A percentile compares a stretch with the other conserved stretches of the same genome.
Evolutionary conservation across 306 rosid species (phyloP).

Genomic region (Cucurbita moschata): DNA sequence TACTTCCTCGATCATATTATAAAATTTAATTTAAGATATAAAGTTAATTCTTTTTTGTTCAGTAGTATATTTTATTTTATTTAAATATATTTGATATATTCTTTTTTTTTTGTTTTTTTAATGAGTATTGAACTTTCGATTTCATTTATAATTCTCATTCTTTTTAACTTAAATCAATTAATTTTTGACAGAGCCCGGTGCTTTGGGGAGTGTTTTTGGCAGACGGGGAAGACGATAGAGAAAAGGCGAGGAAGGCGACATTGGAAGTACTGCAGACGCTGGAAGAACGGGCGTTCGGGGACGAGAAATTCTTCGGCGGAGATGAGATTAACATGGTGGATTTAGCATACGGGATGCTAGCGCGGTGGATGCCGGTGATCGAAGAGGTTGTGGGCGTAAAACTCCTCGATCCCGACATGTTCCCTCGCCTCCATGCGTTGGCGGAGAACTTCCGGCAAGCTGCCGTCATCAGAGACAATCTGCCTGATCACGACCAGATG

Average conservation of each 20-base stretch:
- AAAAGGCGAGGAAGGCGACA: background rate
- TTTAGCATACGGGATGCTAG: conserved; percentile 14
- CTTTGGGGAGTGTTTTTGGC: background rate
- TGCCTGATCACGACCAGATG: conserved; percentile 13
- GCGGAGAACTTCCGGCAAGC: conserved; percentile 23
- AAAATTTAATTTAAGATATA: too few relatives aligned
- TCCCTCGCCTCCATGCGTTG: conserved; percentile 34
- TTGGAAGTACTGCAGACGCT: conserved; percentile 7
- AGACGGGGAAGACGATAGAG: conserved; percentile 7
- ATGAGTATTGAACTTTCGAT: too few relatives aligned
- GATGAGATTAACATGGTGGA: conserved; percentile 17
- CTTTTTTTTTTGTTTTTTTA: too few relatives aligned
- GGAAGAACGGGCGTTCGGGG: conserved; percentile 17
- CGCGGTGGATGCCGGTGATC: background rate
- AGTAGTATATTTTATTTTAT: too few relatives aligned
- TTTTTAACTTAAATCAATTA: background rate
- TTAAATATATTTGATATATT: too few relatives aligned
- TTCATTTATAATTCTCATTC: background rate
- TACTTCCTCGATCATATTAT: too few relatives aligned
- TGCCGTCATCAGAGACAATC: conserved; percentile 27
- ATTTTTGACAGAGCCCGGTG: background rate
- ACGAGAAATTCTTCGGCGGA: conserved; percentile 20
- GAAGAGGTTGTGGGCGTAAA: conserved; percentile 16
- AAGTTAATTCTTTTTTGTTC: too few relatives aligned
- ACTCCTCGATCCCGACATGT: conserved; percentile 14